These are phyloP conservation scores for Casuarina equisetifolia DNA, from an alignment of 306 rosid genomes.

Conservation along the genomic window DNA sequence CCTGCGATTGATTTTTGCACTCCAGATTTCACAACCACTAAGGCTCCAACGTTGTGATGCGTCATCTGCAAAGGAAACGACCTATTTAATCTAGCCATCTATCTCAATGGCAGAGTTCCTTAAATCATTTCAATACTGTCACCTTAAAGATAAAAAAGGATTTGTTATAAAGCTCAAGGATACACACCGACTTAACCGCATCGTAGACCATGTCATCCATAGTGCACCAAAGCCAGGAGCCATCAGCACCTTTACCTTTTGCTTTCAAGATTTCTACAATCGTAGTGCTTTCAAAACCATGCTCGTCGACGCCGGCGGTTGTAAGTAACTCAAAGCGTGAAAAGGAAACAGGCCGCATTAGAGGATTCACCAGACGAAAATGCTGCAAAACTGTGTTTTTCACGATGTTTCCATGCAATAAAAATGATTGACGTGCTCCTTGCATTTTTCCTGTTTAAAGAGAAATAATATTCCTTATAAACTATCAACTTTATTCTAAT, in stretches of 20 bases:
- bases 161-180: constrained; percentile 12
- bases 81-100: constrained; percentile 8
- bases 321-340: constrained; percentile 61
- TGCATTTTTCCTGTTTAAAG: constrained; percentile 63
- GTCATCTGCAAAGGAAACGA: constrained; percentile 69
- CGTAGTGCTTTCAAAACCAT: constrained; percentile 96
- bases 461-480: constrained; percentile 20
- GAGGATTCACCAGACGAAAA: constrained; percentile 73
- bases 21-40: constrained; percentile 90
- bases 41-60: constrained; percentile 95
- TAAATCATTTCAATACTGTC: constrained; percentile 13
- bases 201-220: constrained; percentile 87
- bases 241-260: constrained; percentile 91
- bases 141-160: background rate
- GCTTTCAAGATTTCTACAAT: constrained; percentile 69
- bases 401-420: constrained; percentile 60
- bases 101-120: background rate
- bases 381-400: constrained; percentile 77
- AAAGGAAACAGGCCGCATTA: constrained; percentile 59
- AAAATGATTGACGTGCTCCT: constrained; percentile 65
- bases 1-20: constrained; percentile 75
- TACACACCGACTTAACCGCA: constrained; percentile 95
- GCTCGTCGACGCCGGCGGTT: constrained; percentile 79
- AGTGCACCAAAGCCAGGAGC: constrained; percentile 99
- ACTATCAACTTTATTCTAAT: background rate